A percentile compares a stretch with the other conserved stretches of the same genome.
These are phyloP conservation scores for Bonia amplexicaulis DNA, from an alignment of 176 grass and related monocot species.

Conservation along the genomic window DNA sequence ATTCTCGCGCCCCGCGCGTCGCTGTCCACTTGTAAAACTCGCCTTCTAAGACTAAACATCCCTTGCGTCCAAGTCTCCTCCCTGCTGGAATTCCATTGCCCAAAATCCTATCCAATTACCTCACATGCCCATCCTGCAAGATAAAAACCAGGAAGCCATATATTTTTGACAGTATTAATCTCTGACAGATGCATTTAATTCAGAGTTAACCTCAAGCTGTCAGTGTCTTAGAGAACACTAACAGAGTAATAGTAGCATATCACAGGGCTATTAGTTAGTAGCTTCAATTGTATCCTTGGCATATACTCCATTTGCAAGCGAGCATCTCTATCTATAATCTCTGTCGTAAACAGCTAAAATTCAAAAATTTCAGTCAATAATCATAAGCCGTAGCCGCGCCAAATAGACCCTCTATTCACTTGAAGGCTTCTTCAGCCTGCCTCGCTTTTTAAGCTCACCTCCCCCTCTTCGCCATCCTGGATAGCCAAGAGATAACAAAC, in stretches of 20 bases:
- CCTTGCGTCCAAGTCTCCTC: constrained; percentile 56
- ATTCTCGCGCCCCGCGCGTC: background rate
- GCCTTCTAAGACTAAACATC: constrained; percentile 45
- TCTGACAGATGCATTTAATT: background rate
- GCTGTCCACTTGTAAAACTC: constrained; percentile 47
- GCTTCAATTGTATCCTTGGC: background rate
- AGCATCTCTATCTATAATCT: too few relatives aligned
- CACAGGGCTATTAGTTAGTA: background rate
- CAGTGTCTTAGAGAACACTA: background rate
- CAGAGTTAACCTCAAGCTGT: constrained; percentile 19
- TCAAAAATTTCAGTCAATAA: too few relatives aligned
- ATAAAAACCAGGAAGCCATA: background rate
- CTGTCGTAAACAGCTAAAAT: too few relatives aligned
- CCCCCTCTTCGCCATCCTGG: background rate
- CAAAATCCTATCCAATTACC: background rate
- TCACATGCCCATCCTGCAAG: background rate
- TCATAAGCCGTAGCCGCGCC: too few relatives aligned
- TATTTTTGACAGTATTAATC: background rate
- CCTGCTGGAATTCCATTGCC: background rate
- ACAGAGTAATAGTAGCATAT: background rate
- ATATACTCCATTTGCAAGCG: constrained; percentile 27
- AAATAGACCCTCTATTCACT: constrained; percentile 44
- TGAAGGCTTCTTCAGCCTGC: constrained; percentile 13
- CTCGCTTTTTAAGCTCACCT: constrained; percentile 52
- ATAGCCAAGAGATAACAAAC: background rate